These are phyloP conservation scores for Vigna angularis DNA, from an alignment of 306 rosid genomes.

Conservation along the genomic window DNA sequence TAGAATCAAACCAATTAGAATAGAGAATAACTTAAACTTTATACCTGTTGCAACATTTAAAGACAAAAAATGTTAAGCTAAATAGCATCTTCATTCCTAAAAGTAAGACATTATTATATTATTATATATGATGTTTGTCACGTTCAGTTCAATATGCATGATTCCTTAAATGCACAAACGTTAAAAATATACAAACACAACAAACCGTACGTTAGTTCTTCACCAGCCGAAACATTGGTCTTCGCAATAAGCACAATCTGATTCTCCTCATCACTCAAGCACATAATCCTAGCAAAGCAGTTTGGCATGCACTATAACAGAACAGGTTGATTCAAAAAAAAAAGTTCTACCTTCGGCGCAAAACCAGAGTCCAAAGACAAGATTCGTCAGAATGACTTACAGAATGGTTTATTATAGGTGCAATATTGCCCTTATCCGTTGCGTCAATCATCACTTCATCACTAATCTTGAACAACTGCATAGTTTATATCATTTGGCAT, in stretches of 20 bases:
- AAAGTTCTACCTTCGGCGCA: not conserved
- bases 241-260: slow-evolving; percentile 88
- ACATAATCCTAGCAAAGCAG: slow-evolving; percentile 91
- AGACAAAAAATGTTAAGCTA: slow-evolving; percentile 13
- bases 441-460: slow-evolving; percentile 93
- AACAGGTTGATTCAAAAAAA: slow-evolving; percentile 29
- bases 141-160: slow-evolving; percentile 17
- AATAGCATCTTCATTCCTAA: slow-evolving; percentile 13
- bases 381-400: slow-evolving; percentile 58
- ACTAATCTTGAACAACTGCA: slow-evolving; percentile 96
- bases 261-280: slow-evolving; percentile 64
- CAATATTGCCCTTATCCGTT: slow-evolving; percentile 82
- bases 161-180: not conserved
- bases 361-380: slow-evolving; percentile 26
- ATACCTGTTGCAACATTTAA: slow-evolving; percentile 62
- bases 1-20: too few species aligned
- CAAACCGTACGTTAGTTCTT: slow-evolving; percentile 85
- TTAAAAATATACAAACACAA: slow-evolving; percentile 3
- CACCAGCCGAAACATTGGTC: slow-evolving; percentile 74
- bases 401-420: slow-evolving; percentile 91
- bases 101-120: not conserved
- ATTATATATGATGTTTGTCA: slow-evolving; percentile 8
- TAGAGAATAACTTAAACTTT: slow-evolving; percentile 25
- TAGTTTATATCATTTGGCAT: slow-evolving; percentile 33
- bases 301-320: slow-evolving; percentile 92